Base-by-base conservation (phyloP, 2,329 filamentous ascomycete species). In the Tolypocladium ovalisporum region DNA sequence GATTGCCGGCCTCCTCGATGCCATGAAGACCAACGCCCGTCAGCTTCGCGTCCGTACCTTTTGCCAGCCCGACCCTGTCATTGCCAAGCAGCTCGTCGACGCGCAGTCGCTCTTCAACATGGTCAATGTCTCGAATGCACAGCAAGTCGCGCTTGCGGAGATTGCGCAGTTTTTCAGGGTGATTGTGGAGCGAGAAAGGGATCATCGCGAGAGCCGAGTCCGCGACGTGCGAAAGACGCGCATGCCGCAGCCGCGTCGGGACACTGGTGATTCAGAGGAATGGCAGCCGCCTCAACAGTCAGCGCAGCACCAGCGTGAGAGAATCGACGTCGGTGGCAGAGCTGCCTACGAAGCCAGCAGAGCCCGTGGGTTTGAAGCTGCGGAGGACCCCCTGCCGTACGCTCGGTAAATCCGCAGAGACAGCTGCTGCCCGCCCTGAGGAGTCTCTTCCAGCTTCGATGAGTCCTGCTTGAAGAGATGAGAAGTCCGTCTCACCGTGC, bases 31-130 rank as follows among this genome's bases (percentile, higher is more conserved):
- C 32, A 78, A 83, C 62, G 78, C 81, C 1, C 73, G 80, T 40
- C 72, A 71, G 10, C 77, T 85, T 68, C 71, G 77, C 27, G 65
- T 83, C 40, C 76, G 79, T 42, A 83, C 80, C 0, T 81, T 78
- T 60, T 84, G 81, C 65, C 78, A 83, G 62, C 81, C 81, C 0
- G 82, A 85, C 63, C 73, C 77, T 0, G 80, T 81, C 29, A 74
- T 84, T 56, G 79, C 79, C 4, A 83, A 83, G 71, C 80, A 83
- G 64, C 69, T 85, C 8, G 67, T 80, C 3, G 81, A 84, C 61
- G 64, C 77, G 0, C 78, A 80, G 68, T 73, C 72, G 10, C 66
- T 83, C 3, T 74, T 82, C 59, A 74, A 77, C 59, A 67, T 82
- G 22, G 66, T 84, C 4, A 78, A 78, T 15, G 74, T 72, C 29